Evolutionary conservation across 441 rosid species (phyloP), one percentile per base, ranked within the genome.

Genomic region (Populus hybrid): DNA sequence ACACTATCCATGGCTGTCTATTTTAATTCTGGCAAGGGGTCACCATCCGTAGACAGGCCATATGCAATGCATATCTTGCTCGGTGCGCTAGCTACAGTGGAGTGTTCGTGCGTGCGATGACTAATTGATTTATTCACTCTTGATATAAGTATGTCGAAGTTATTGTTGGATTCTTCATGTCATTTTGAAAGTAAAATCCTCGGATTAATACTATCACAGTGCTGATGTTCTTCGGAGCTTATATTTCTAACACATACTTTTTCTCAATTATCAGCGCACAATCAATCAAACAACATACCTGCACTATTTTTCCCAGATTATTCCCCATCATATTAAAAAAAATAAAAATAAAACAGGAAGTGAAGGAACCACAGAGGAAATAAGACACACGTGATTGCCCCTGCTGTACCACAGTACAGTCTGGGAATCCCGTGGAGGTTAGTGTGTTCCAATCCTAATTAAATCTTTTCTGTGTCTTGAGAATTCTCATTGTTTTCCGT

Each of bases 51-150:
- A 59, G 18, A 3, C 29, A 14, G 64, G 33, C 42, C 59, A 33
- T 23, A 21, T 33, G 45, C 77, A 78, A 73, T 67, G 59, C 59
- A 78, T 68, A 5, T 45, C 11, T 45, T 45, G 20, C 56, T 45
- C 18, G 18, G 16, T 45, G 56, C 56, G 18, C 18, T 45, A 1
- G 6, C 56, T 45, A 45, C 18, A 45, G 56, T 14, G 3, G 53
- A 45, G 56, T 0, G 16, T 45, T 45, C 6, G 50, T 40, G 14
- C 18, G 50, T 40, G 50, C 50, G 56, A 14, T 14, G 53, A 4
- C 56, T 45, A 4, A 14, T 14, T 45, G 53, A 45, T 45, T 45
- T 45, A 45, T 14, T 11, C 53, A 12, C 16, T 71, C 64, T 64
- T 24, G 6, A 64, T 29, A 12, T 29, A 40, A 3, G 59, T 63